These are phyloP conservation scores for Mallotus japonicus DNA, from an alignment of 441 rosid species.

Conservation along the genomic window DNA sequence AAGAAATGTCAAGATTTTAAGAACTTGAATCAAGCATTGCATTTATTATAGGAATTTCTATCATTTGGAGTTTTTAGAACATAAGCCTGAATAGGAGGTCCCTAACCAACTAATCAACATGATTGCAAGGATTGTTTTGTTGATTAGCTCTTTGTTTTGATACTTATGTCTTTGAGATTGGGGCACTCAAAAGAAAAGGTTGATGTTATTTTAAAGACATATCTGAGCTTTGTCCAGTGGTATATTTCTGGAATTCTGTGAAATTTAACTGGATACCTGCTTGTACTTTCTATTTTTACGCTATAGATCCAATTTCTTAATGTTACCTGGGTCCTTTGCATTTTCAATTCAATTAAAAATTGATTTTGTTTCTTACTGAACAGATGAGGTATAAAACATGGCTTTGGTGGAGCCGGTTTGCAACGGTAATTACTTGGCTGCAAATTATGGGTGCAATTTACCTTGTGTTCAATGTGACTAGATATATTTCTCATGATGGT, in stretches of 20 bases:
- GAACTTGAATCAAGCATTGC: neutral
- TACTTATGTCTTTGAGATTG: too few species aligned
- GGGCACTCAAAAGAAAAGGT: too few species aligned
- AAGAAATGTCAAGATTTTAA: neutral
- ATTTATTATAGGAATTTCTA: neutral
- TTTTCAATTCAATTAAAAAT: constrained; percentile 1
- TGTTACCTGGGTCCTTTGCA: neutral
- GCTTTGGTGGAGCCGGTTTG: constrained; percentile 78
- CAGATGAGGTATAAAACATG: constrained; percentile 77
- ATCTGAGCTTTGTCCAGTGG: neutral
- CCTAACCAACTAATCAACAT: neutral
- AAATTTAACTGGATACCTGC: constrained; percentile 1
- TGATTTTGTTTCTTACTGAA: constrained; percentile 17
- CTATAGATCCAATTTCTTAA: neutral
- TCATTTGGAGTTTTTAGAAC: neutral
- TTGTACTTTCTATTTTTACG: neutral
- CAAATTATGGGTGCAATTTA: constrained; percentile 64
- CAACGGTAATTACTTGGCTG: constrained; percentile 53
- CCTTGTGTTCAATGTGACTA: constrained; percentile 50
- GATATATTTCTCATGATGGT: constrained; percentile 45
- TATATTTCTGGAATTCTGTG: neutral
- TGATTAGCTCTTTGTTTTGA: neutral
- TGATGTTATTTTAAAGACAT: neutral
- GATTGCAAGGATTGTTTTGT: neutral
- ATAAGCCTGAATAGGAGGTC: neutral